Base-by-base conservation (phyloP, 2,329 filamentous ascomycete genomes). In the Beauveria brongniartii region DNA sequence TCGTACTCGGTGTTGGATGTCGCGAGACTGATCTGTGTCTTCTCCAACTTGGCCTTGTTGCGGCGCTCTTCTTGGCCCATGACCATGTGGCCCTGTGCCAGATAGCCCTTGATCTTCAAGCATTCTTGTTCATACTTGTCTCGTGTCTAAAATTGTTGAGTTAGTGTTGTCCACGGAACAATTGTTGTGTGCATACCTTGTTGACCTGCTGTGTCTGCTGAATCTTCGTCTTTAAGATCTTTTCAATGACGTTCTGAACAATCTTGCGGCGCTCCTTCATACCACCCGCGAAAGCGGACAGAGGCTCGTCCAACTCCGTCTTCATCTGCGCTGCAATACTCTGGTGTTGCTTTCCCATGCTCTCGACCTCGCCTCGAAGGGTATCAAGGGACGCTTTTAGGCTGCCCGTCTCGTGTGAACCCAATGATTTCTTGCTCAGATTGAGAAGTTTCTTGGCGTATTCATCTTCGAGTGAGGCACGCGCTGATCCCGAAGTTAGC, bases 51-150 rank as follows among this genome's bases (percentile, higher is more conserved):
- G 24, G 93, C 92, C 77, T 99, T 99, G 75, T 99, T 99, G 77
- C 96, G 97, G 30, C 94, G 86, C 78, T 99, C 94, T 73, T 99
- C 94, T 69, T 99, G 94, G 16, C 94, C 94, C 94, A 99, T 99
- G 62, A 99, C 94, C 94, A 99, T 99, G 73, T 99, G 95, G 10
- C 94, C 94, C 75, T 99, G 94, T 4, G 95, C 94, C 5, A 99
- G 84, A 71, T 99, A 99, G 44, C 94, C 94, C 75, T 99, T 99
- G 73, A 99, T 97, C 73, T 96, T 94, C 50, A 99, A 81, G 71
- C 93, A 97, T 68, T 99, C 95, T 74, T 99, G 93, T 75, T 99
- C 94, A 72, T 95, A 99, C 55, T 89, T 88, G 75, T 99, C 94
- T 66, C 94, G 85, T 18, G 92, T 90, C 89, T 91, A 64, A 7